These are phyloP conservation scores for Boletus patriciae DNA, from an alignment of 768 basidiomycete genomes.

Conservation along the genomic window DNA sequence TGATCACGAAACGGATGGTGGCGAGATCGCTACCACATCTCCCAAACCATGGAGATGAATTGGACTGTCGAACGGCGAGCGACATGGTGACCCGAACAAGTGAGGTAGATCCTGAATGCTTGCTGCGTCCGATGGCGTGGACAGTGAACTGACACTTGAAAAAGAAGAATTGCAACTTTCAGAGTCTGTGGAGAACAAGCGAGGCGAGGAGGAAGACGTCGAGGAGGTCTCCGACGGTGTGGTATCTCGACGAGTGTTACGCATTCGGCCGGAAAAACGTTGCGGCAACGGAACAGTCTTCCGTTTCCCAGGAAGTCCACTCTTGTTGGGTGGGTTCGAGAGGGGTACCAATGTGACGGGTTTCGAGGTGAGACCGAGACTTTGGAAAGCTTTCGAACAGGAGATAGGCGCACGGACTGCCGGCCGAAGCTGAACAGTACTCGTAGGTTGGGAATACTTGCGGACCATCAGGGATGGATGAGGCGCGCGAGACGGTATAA, in stretches of 20 bases:
- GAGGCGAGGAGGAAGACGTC: conserved; percentile 3
- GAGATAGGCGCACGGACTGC: background rate
- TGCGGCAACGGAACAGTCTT: conserved; percentile 11
- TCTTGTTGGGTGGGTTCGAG: background rate
- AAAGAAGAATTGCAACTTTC: background rate
- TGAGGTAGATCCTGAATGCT: background rate
- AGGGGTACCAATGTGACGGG: conserved; percentile 12
- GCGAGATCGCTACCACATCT: background rate
- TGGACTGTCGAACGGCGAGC: background rate
- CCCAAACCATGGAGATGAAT: background rate
- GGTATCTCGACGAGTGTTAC: background rate
- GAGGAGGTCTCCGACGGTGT: conserved; percentile 11
- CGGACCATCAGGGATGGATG: conserved; percentile 12
- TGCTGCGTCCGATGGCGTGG: conserved; percentile 1
- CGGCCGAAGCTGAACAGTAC: background rate
- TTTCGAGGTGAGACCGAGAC: background rate
- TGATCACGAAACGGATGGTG: background rate
- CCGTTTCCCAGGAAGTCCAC: background rate
- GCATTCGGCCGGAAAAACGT: background rate
- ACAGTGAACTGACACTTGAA: background rate
- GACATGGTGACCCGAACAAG: background rate
- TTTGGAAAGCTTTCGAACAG: conserved; percentile 1
- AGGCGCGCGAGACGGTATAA: conserved; percentile 15
- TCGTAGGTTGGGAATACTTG: background rate
- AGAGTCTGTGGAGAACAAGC: background rate